Percentiles rank a stretch among this genome's conserved stretches.
These are phyloP conservation scores for Fusarium sacchari DNA, from an alignment of 2,329 filamentous ascomycete species.

Conservation along the genomic window DNA sequence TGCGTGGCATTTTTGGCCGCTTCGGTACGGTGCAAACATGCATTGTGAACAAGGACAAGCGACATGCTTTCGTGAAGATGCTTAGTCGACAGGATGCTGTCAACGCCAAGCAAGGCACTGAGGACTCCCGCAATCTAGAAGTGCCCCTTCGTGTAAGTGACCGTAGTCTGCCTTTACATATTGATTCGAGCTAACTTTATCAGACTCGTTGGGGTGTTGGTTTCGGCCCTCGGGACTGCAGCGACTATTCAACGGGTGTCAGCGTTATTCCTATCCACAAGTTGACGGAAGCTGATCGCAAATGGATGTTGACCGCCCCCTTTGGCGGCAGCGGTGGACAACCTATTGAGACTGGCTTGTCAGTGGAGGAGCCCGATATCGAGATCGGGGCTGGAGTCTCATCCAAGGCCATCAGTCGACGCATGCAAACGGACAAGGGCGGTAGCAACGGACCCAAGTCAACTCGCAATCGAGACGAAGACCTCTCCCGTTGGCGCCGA, in stretches of 20 bases:
- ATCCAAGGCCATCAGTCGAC: conserved; percentile 82
- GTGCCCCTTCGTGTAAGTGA: conserved; percentile 75
- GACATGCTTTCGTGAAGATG: conserved; percentile 99
- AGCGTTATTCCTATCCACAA: conserved; percentile 93
- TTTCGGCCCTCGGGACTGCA: conserved; percentile 96
- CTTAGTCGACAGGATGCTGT: conserved; percentile 87
- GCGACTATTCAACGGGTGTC: conserved; percentile 91
- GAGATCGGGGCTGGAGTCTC: conserved; percentile 98
- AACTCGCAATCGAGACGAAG: conserved; percentile 58
- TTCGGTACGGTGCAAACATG: conserved; percentile 94
- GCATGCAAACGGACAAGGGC: conserved; percentile 75
- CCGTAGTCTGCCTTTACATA: not conserved
- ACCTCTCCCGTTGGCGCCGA: conserved; percentile 47
- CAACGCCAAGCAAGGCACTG: conserved; percentile 86
- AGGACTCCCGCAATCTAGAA: conserved; percentile 77
- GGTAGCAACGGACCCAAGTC: conserved; percentile 73
- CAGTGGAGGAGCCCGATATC: conserved; percentile 97
- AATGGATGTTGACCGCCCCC: conserved; percentile 95
- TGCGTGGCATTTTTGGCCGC: conserved; percentile 81
- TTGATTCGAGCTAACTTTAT: conserved; percentile 39
- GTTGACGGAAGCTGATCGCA: conserved; percentile 93
- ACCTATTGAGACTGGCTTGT: conserved; percentile 82
- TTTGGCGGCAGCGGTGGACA: conserved; percentile 91
- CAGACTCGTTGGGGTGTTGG: conserved; percentile 97
- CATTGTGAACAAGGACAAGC: conserved; percentile 97